Percentiles rank a stretch among this genome's conserved stretches.
phyloP scores from a whole-genome alignment of 1,284 basidiomycete species.

The Cryptococcus maquisensis region DNA sequence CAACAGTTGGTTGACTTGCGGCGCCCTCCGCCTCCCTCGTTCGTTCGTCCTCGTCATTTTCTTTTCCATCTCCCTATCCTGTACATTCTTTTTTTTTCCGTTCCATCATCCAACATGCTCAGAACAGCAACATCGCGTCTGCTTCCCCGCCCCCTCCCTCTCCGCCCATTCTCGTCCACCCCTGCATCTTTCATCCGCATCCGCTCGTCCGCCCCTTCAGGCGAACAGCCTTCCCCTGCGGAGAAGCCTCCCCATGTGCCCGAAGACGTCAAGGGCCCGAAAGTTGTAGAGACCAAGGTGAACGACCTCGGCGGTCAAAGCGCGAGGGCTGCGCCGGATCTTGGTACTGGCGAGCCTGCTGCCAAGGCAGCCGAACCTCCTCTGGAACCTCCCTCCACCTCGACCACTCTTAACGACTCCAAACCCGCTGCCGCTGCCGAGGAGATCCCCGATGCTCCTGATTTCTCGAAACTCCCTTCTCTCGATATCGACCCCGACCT shows the following conservation, averaged over 20 bases:
- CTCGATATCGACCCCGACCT: slow-evolving; percentile 48
- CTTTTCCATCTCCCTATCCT: not conserved
- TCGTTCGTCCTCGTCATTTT: not conserved
- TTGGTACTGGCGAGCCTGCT: not conserved
- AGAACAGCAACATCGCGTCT: slow-evolving; percentile 14
- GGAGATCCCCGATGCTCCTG: slow-evolving; percentile 11
- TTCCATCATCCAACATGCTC: slow-evolving; percentile 12
- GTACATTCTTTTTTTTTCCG: not conserved
- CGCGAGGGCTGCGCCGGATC: not conserved
- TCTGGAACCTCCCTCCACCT: slow-evolving; percentile 3
- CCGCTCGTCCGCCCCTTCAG: slow-evolving; percentile 13
- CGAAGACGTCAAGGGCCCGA: slow-evolving; percentile 16
- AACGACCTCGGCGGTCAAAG: not conserved
- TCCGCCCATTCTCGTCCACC: slow-evolving; percentile 15
- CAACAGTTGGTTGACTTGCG: too few relatives aligned
- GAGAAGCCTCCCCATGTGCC: slow-evolving; percentile 29
- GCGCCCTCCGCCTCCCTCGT: too few relatives aligned
- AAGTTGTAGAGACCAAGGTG: slow-evolving; percentile 27
- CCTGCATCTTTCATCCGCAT: slow-evolving; percentile 16
- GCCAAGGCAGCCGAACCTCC: not conserved
- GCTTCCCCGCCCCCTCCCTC: slow-evolving; percentile 2
- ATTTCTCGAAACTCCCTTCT: slow-evolving; percentile 44
- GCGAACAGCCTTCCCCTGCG: slow-evolving; percentile 27
- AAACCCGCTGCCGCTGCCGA: slow-evolving; percentile 1
- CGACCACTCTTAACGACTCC: not conserved